A percentile compares a stretch with the other conserved stretches of the same genome.
These are phyloP conservation scores for Monilinia vaccinii-corymbosi DNA, from an alignment of 2,329 filamentous ascomycete genomes.

Conservation along the genomic window DNA sequence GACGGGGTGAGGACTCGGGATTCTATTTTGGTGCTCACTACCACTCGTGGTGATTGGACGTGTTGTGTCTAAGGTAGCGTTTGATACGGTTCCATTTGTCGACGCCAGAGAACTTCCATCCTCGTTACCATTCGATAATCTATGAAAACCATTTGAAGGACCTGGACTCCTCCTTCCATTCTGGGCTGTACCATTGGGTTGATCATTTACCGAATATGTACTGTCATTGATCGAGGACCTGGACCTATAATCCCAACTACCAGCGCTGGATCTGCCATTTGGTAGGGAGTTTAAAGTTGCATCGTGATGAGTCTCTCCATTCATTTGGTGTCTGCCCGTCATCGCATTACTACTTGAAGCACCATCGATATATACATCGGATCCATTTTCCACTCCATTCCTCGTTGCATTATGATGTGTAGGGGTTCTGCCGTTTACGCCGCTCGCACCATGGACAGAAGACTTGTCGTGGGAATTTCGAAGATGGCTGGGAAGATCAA, in stretches of 20 bases:
- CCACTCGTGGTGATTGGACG: conserved; percentile 21
- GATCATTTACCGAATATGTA: conserved; percentile 25
- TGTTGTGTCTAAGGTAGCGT: conserved; percentile 11
- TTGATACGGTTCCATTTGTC: conserved; percentile 23
- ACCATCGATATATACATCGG: conserved; percentile 27
- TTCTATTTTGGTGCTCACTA: conserved; percentile 16
- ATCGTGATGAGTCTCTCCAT: conserved; percentile 26
- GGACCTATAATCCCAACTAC: conserved; percentile 30
- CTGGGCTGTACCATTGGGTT: conserved; percentile 20
- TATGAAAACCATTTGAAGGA: conserved; percentile 21
- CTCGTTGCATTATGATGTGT: conserved; percentile 27
- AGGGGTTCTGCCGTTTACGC: conserved; percentile 22
- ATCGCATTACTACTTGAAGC: conserved; percentile 7
- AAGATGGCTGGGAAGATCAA: conserved; percentile 32
- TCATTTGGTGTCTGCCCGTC: conserved; percentile 17
- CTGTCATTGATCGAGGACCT: conserved; percentile 26
- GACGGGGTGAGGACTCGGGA: conserved; percentile 20
- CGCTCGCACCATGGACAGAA: conserved; percentile 10
- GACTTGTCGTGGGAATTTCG: conserved; percentile 28
- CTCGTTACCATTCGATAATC: conserved; percentile 17
- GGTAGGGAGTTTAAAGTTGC: conserved; percentile 52
- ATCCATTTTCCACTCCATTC: conserved; percentile 28
- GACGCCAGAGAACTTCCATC: conserved; percentile 25
- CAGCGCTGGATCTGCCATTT: conserved; percentile 44
- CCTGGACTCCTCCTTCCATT: conserved; percentile 27